phyloP scores from a whole-genome alignment of 1,139 yeast species.

The Saccharomyces uvarum region DNA sequence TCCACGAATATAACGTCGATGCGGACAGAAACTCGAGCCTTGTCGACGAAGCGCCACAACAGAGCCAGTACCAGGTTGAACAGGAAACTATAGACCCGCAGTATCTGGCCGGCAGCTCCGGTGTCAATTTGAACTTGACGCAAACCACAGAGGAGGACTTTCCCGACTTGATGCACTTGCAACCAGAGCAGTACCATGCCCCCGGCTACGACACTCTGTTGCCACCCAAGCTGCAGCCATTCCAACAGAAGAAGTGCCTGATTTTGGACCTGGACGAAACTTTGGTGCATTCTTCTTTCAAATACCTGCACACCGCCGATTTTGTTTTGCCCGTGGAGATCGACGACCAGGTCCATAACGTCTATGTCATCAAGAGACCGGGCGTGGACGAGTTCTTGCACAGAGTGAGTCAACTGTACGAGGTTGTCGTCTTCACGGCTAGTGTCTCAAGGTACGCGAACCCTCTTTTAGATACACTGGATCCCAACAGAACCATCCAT shows the following conservation, averaged over 20 bases:
- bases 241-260: constrained; percentile 66
- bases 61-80: background rate
- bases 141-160: constrained; percentile 17
- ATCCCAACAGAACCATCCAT: constrained; percentile 56
- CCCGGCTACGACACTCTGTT: constrained; percentile 62
- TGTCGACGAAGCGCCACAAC: background rate
- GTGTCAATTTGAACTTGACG: constrained; percentile 18
- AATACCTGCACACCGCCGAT: constrained; percentile 85
- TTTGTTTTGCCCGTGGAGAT: constrained; percentile 90
- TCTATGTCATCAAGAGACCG: constrained; percentile 92
- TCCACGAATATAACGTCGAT: constrained; percentile 23
- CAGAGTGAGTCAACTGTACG: constrained; percentile 78
- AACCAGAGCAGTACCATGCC: constrained; percentile 60
- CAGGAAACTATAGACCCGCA: constrained; percentile 4
- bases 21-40: constrained; percentile 19
- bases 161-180: constrained; percentile 53
- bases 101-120: constrained; percentile 3
- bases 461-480: constrained; percentile 84
- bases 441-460: constrained; percentile 93
- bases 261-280: constrained; percentile 94
- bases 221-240: constrained; percentile 35
- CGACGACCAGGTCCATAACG: constrained; percentile 86
- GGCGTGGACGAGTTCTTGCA: constrained; percentile 91
- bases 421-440: constrained; percentile 95
- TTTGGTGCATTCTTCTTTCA: constrained; percentile 89